Evolutionary conservation across 176 grass and related monocot species (phyloP), one percentile per base, ranked within the genome.

Genomic region (Melocanna baccifera): DNA sequence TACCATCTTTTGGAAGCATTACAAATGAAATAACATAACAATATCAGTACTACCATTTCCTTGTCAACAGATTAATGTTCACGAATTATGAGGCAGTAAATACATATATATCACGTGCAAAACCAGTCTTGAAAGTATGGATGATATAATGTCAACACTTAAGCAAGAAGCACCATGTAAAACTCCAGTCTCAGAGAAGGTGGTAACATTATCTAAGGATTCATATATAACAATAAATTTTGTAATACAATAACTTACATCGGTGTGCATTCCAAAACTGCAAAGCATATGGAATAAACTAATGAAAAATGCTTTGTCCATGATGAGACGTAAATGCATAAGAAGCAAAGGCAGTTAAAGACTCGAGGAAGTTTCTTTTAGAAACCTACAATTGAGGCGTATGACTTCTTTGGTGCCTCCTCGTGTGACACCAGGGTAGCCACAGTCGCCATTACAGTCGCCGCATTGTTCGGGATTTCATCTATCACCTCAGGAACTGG

Each of bases 381-480:
- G 10, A 87, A 67, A 88, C 91, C 72, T 94, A 97, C 94, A 90
- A 97, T 97, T n/a, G 91, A 97, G 85, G 91, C 89, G 6, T 94
- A 97, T 13, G 92, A 94, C 81, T 97, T 94, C 71, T 92, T 94
- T 69, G 90, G 90, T 34, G 84, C 86, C 78, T 91, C 90, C 19
- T 97, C 90, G 9, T 88, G 88, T 0, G 43, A 48, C 15, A n/a
- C 12, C 12, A 73, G 22, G 29, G 79, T 41, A 69, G 41, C 51
- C 23, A 81, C n/a, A 74, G 68, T 67, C 19, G 32, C 62, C 22
- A 50, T 41, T 30, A 57, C 66, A 8, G 73, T 30, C 9, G 47
- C 55, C 76, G 63, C 67, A 92, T 73, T 87, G 66, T 80, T 86
- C 7, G 88, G 86, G 39, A 83, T 63, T 89, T 92, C 90, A 83